These are phyloP conservation scores for Aureobasidium sp. DNA, from an alignment of 2,329 filamentous ascomycete genomes.

Conservation along the genomic window DNA sequence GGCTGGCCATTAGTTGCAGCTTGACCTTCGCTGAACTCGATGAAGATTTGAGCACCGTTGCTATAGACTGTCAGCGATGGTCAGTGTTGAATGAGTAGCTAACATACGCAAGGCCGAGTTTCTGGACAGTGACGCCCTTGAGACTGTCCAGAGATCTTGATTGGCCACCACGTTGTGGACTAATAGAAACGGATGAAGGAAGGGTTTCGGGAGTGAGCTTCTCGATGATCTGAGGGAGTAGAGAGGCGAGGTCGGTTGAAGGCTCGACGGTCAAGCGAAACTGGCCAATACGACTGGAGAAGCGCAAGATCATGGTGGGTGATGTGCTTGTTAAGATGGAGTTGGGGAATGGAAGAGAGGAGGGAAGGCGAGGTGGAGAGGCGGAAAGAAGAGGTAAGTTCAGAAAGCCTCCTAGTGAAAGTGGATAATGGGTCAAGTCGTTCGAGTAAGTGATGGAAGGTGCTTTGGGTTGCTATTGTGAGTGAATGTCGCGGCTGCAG, in stretches of 20 bases:
- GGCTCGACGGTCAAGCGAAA: slow-evolving; percentile 73
- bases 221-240: slow-evolving; percentile 48
- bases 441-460: slow-evolving; percentile 1
- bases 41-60: slow-evolving; percentile 85
- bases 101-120: slow-evolving; percentile 49
- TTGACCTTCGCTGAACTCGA: slow-evolving; percentile 62
- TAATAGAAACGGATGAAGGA: slow-evolving; percentile 48
- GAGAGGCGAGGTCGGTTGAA: slow-evolving; percentile 58
- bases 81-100: neutral
- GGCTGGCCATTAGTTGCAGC: slow-evolving; percentile 42
- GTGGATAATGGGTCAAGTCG: neutral
- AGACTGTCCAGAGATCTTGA: slow-evolving; percentile 45
- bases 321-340: neutral
- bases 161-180: slow-evolving; percentile 53
- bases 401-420: neutral
- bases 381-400: neutral
- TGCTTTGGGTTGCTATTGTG: neutral
- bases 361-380: neutral
- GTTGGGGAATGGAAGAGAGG: neutral
- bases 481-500: neutral
- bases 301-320: slow-evolving; percentile 66
- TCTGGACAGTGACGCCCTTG: slow-evolving; percentile 46
- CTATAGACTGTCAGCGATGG: slow-evolving; percentile 36
- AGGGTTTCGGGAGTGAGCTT: slow-evolving; percentile 51
- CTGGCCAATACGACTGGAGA: slow-evolving; percentile 88